Conservation (phyloP, 148 eudicot genomes). For the Chenopodium suecicum region DNA sequence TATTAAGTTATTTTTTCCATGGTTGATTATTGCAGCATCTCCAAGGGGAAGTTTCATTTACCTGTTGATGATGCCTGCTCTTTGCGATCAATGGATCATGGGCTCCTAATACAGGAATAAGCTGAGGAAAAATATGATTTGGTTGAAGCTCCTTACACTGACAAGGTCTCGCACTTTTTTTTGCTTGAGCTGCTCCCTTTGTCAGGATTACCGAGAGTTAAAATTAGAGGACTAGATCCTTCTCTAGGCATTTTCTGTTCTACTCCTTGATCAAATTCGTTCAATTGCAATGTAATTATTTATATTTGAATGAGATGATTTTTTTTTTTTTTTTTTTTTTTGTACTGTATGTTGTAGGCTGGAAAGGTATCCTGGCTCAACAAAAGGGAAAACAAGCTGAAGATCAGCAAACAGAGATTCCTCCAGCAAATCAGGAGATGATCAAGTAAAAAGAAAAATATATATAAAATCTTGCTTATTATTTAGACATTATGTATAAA, state of each 20-base stretch:
- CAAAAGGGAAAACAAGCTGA: constrained; percentile 18
- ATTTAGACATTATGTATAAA: neutral
- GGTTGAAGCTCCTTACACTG: constrained; percentile 25
- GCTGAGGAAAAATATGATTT: constrained; percentile 36
- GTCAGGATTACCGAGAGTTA: constrained; percentile 44
- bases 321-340: neutral
- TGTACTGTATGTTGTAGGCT: constrained; percentile 5
- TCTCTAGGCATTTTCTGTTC: constrained; percentile 32
- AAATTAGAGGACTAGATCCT: constrained; percentile 39
- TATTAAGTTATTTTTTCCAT: no score
- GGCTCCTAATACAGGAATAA: constrained; percentile 39
- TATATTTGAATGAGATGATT: neutral
- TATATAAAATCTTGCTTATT: no score
- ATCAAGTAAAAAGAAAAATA: neutral
- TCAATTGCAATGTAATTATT: neutral
- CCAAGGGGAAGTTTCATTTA: constrained; percentile 36
- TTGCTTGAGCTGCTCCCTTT: constrained; percentile 45
- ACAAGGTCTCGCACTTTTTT: constrained; percentile 36
- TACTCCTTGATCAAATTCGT: neutral
- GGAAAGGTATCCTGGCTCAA: constrained; percentile 27
- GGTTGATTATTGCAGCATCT: constrained; percentile 23
- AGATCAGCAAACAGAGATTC: constrained; percentile 11
- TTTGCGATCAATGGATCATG: constrained; percentile 33
- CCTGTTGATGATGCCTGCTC: constrained; percentile 30
- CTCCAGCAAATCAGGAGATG: constrained; percentile 26